Percentiles rank a stretch among this genome's conserved stretches.
These are phyloP conservation scores for Pascua guehoae DNA, from an alignment of 1,284 basidiomycete genomes.

Conservation along the genomic window DNA sequence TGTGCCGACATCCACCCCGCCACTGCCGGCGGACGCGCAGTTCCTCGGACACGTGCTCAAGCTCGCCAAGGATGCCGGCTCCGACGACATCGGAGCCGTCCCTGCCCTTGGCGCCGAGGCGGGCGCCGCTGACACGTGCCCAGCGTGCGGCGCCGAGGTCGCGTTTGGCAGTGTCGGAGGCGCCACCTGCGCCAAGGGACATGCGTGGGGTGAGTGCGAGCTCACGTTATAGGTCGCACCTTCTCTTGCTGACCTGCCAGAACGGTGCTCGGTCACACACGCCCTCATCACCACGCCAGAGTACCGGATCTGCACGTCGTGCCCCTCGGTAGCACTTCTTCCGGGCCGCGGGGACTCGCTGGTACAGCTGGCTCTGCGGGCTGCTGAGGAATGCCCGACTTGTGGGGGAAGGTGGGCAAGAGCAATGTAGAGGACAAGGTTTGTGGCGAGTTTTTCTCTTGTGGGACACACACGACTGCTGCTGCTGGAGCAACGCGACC, in stretches of 20 bases:
- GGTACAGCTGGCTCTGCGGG: constrained; percentile 27
- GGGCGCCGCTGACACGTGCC: constrained; percentile 6
- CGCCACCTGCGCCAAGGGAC: constrained; percentile 26
- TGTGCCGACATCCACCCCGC: neutral
- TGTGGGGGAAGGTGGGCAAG: constrained; percentile 44
- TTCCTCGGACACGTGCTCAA: constrained; percentile 7
- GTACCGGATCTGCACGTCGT: constrained; percentile 39
- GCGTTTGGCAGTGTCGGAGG: neutral
- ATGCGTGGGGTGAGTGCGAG: constrained; percentile 39
- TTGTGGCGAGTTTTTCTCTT: neutral
- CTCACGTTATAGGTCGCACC: neutral
- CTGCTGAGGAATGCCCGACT: constrained; percentile 28
- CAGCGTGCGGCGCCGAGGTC: constrained; percentile 13
- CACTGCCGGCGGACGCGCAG: constrained; percentile 1
- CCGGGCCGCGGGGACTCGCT: constrained; percentile 18
- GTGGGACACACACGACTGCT: too few species aligned
- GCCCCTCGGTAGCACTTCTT: constrained; percentile 36
- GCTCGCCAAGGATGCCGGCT: neutral
- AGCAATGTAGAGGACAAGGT: constrained; percentile 13
- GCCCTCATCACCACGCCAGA: constrained; percentile 34
- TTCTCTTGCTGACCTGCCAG: constrained; percentile 5
- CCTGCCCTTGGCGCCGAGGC: neutral
- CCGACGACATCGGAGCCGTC: neutral
- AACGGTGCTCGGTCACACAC: constrained; percentile 37
- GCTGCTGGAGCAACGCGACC: too few species aligned